Percentiles rank a stretch among this genome's conserved stretches.
Conservation (phyloP, 129 eudicot genomes). For the Mikania micrantha region DNA sequence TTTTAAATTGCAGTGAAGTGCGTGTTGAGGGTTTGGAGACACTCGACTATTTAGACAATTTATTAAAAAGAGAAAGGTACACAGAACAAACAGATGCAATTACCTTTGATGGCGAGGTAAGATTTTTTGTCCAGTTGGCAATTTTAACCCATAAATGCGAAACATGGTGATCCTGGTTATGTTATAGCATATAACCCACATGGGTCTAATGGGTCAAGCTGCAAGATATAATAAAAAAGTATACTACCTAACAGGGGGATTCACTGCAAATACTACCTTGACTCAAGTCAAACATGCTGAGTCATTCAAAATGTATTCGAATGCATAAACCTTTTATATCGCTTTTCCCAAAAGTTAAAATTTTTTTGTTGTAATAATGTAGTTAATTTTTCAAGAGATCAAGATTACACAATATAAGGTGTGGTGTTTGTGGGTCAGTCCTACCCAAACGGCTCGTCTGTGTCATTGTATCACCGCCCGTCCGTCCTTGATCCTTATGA, state of each 20-base stretch:
- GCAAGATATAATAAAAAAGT: background rate
- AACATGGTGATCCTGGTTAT: background rate
- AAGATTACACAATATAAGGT: background rate
- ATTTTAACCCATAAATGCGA: background rate
- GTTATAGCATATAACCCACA: background rate
- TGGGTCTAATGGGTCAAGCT: background rate
- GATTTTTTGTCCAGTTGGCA: background rate
- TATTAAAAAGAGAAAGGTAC: slow-evolving; percentile 47
- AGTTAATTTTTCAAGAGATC: background rate
- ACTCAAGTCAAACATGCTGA: background rate
- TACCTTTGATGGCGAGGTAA: slow-evolving; percentile 83
- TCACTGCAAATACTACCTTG: too few species aligned
- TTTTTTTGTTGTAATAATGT: background rate
- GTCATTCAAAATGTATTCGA: background rate
- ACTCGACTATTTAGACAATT: slow-evolving; percentile 75
- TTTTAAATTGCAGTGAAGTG: slow-evolving; percentile 75
- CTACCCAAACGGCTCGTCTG: background rate
- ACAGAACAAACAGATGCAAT: slow-evolving; percentile 95
- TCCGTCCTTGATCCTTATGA: background rate
- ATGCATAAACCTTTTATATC: background rate
- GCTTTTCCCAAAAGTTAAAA: too few species aligned
- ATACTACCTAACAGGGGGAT: too few species aligned
- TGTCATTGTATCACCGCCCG: too few species aligned
- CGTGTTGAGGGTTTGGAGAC: slow-evolving; percentile 96
- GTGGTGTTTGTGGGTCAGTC: background rate